phyloP scores from a whole-genome alignment of 2,329 filamentous ascomycete genomes.

The Colletotrichum costaricense region DNA sequence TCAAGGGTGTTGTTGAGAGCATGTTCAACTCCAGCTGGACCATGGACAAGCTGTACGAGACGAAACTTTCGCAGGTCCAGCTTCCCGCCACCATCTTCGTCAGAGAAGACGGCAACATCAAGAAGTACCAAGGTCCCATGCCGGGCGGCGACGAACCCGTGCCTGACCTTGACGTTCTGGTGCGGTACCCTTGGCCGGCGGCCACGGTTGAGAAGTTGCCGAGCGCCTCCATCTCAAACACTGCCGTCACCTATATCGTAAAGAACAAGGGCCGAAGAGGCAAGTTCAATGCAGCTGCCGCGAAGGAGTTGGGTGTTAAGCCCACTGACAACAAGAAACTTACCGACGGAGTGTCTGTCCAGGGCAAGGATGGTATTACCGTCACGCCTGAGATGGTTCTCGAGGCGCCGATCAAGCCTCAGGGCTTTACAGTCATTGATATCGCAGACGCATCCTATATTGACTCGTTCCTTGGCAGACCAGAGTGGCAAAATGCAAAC shows the following conservation, averaged over 20 bases:
- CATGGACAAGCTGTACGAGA: constrained; percentile 76
- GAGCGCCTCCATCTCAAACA: constrained; percentile 68
- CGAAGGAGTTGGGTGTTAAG: constrained; percentile 72
- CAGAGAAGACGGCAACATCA: constrained; percentile 71
- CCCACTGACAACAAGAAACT: constrained; percentile 69
- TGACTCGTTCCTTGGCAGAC: constrained; percentile 73
- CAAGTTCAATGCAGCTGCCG: constrained; percentile 78
- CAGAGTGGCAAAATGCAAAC: constrained; percentile 75
- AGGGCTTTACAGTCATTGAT: constrained; percentile 83
- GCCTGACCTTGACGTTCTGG: constrained; percentile 77
- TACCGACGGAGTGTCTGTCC: constrained; percentile 71
- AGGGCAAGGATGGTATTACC: constrained; percentile 70
- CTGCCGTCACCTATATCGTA: constrained; percentile 88
- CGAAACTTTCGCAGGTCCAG: constrained; percentile 72
- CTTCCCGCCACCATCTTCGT: constrained; percentile 79
- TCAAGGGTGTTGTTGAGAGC: constrained; percentile 40
- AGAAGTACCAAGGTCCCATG: constrained; percentile 76
- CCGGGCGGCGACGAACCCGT: constrained; percentile 61
- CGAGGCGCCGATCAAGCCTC: constrained; percentile 72
- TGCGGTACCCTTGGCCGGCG: constrained; percentile 83
- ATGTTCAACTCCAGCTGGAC: constrained; percentile 65
- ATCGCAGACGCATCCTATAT: constrained; percentile 79
- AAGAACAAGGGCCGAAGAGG: constrained; percentile 81
- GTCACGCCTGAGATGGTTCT: constrained; percentile 92
- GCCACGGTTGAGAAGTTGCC: constrained; percentile 75